Base-by-base conservation (phyloP, 176 grass and related monocot genomes). In the Eragrostis nindensis region DNA sequence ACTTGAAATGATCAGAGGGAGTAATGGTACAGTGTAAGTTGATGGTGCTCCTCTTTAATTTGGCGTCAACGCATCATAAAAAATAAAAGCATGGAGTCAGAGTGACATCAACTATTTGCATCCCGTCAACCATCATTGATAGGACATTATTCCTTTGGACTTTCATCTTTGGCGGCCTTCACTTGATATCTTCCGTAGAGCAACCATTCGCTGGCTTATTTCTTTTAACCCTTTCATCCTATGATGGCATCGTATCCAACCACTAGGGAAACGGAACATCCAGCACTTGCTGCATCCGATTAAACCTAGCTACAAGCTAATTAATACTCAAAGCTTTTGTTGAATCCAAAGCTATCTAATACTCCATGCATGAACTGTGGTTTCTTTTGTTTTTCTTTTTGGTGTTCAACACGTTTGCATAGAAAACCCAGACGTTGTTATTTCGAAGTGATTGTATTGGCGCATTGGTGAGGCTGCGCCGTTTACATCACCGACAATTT, bases 131-230 rank as follows among this genome's bases (percentile, higher is more conserved):
- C 53, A 46, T 53, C 44, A 67, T 39, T 17, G n/a, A n/a, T n/a
- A n/a, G 45, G 55, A 26, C 55, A 39, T 64, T 71, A 46, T 64
- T 87, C 55, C 55, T 71, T 46, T 65, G 44, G 86, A 65, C 26
- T 47, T 9, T 39, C 19, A 55, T 57, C 46, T 42, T 66, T 78
- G 86, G 48, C 80, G 14, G 40, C 56, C 66, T 71, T 46, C 66
- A 6, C 7, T 29, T 56, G 66, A 42, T 46, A 42, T 77, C 64
- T 76, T 78, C 19, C 18, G 36, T 66, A 12, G 64, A 21, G 66
- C 46, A 45, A 16, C 79, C 64, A 82, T 71, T 76, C 19, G 17
- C 8, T 3, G 5, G 44, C 5, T 73, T 73, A 1, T 14, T 45
- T 29, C 27, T 14, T 16, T 24, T 17, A 71, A 8, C 36, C 7